Conservation (phyloP, 495 filamentous ascomycete genomes). For the Amniculicola lignicola region DNA sequence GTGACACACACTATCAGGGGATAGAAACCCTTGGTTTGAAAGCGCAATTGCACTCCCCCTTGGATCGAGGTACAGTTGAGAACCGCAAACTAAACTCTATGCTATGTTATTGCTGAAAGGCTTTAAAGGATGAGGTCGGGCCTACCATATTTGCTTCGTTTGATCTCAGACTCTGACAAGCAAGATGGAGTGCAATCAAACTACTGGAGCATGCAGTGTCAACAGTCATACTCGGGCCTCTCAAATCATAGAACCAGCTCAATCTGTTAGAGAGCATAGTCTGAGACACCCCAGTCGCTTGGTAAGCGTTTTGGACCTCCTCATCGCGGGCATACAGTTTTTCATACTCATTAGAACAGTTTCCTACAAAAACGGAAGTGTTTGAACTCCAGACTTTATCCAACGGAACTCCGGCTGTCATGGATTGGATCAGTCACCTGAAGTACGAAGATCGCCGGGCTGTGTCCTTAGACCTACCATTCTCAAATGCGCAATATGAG, state of each 20-base stretch:
- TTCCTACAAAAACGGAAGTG: slow-evolving; percentile 8
- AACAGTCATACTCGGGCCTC: slow-evolving; percentile 11
- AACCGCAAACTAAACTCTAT: slow-evolving; percentile 5
- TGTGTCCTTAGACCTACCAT: slow-evolving; percentile 16
- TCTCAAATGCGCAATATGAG: slow-evolving; percentile 18
- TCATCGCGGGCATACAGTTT: background rate
- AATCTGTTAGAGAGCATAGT: slow-evolving; percentile 24
- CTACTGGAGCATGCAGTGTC: slow-evolving; percentile 29
- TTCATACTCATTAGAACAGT: slow-evolving; percentile 14
- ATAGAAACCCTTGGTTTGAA: slow-evolving; percentile 29
- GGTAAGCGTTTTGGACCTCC: background rate
- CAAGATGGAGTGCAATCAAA: slow-evolving; percentile 15
- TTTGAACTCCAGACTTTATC: slow-evolving; percentile 1
- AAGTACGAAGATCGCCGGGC: background rate
- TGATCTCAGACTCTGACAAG: slow-evolving; percentile 1
- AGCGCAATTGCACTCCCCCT: background rate
- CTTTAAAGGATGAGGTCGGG: background rate
- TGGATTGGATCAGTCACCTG: background rate
- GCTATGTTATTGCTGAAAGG: background rate
- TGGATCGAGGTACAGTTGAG: slow-evolving; percentile 8
- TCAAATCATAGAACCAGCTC: slow-evolving; percentile 27
- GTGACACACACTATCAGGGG: slow-evolving; percentile 12
- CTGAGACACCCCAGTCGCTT: background rate
- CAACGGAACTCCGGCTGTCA: slow-evolving; percentile 1
- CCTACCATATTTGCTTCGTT: slow-evolving; percentile 10